Evolutionary conservation across 176 grass and related monocot species (phyloP), one percentile per base, ranked within the genome.

Genomic region (Rhipidocladum racemiflorum): DNA sequence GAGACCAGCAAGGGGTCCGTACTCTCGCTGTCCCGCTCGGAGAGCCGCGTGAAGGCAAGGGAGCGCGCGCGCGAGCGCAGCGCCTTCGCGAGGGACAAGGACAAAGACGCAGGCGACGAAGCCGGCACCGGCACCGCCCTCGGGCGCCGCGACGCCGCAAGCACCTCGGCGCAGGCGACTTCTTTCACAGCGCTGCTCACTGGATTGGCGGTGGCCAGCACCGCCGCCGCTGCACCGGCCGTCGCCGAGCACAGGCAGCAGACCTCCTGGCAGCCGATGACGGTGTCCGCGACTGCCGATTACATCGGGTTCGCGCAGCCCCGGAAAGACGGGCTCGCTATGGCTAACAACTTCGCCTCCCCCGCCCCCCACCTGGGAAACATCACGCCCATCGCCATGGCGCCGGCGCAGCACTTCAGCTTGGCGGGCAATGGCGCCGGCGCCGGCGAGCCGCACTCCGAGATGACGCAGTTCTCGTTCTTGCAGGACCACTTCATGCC

Each of bases 1-100:
- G 94, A 97, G 74, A 97, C 94, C 0, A 97, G 94, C 79, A 97
- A 97, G 75, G 94, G 94, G 1, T 97, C 94, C 3, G 94, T 94
- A 4, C 84, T 97, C 68, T 97, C 94, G 4, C 89, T 97, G 8
- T 91, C 94, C 10, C 87, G 94, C 56, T 86, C 89, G 10, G 94
- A 97, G 59, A 94, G 68, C 84, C 89, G 94, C 56, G 85, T 97
- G 69, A 97, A 90, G 91, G 89, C 91, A 0, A 60, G 94, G 84
- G 94, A 97, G 56, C 83, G 94, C 7, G 94, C 94, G 0, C 74
- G 91, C 34, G 91, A 91, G 45, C 88, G 85, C 8, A 88, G 81
- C 73, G 65, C 83, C 63, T 49, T 68, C 35, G 65, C 73, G 12
- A 85, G 75, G 86, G 82, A 80, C 55, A 86, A 59, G 68, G 76